These are phyloP conservation scores for Simplicillium aogashimaense DNA, from an alignment of 2,329 filamentous ascomycete genomes.

Conservation along the genomic window DNA sequence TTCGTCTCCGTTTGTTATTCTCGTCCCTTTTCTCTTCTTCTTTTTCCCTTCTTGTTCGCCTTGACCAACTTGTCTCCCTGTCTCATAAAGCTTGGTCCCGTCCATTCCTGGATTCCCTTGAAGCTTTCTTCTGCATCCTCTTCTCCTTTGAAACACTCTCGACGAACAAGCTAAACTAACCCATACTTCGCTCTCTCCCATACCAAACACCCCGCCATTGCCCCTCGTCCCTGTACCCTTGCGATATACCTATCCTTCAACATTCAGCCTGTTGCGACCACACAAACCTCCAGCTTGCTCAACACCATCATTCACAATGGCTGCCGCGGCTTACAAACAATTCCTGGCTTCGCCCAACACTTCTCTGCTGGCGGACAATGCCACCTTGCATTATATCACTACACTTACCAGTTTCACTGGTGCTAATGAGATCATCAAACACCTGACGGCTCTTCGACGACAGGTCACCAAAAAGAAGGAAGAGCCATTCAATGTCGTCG, in stretches of 20 bases:
- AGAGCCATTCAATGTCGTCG: slow-evolving; percentile 63
- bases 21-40: slow-evolving; percentile 3
- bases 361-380: slow-evolving; percentile 52
- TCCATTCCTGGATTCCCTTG: neutral
- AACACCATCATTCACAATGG: slow-evolving; percentile 21
- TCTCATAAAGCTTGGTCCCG: neutral
- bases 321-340: slow-evolving; percentile 50
- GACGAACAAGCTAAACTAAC: too few relatives aligned
- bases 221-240: neutral
- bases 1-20: slow-evolving; percentile 1
- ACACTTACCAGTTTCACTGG: slow-evolving; percentile 69
- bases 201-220: slow-evolving; percentile 4
- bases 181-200: too few relatives aligned
- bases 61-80: neutral
- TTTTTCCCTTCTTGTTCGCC: slow-evolving; percentile 2
- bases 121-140: slow-evolving; percentile 1
- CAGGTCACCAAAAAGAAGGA: slow-evolving; percentile 78
- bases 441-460: slow-evolving; percentile 61
- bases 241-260: too few relatives aligned
- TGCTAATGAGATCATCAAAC: slow-evolving; percentile 69
- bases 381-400: slow-evolving; percentile 78
- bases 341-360: slow-evolving; percentile 60
- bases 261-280: neutral
- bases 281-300: slow-evolving; percentile 2
- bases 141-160: too few relatives aligned